A percentile compares a stretch with the other conserved stretches of the same genome.
These are phyloP conservation scores for Acanthamoeba lenticulata DNA, from an alignment of 208 protist genomes.

Conservation along the genomic window DNA sequence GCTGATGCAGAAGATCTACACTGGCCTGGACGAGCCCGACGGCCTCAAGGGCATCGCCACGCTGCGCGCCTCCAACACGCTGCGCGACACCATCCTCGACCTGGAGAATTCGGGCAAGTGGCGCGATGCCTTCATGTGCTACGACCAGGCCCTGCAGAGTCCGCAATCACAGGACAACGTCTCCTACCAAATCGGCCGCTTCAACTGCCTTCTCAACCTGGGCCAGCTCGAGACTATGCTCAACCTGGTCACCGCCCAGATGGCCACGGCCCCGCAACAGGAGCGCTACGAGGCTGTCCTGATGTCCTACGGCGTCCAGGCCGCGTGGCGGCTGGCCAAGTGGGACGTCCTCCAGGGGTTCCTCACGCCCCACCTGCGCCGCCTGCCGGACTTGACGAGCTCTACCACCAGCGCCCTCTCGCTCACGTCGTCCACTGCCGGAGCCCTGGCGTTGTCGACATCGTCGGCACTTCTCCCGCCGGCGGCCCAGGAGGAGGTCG, in stretches of 20 bases:
- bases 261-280: neutral
- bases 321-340: conserved; percentile 86
- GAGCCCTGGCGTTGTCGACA: neutral
- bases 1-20: conserved; percentile 80
- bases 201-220: conserved; percentile 85
- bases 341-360: conserved; percentile 82
- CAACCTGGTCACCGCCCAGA: conserved; percentile 65
- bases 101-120: conserved; percentile 77
- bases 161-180: neutral
- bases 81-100: conserved; percentile 75
- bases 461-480: neutral
- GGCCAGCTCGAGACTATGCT: conserved; percentile 85
- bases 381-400: neutral
- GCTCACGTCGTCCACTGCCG: neutral
- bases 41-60: conserved; percentile 78
- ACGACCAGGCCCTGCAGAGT: conserved; percentile 58
- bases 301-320: conserved; percentile 77
- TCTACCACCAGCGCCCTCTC: neutral
- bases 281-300: conserved; percentile 28
- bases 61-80: conserved; percentile 43
- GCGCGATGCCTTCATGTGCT: conserved; percentile 73
- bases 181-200: conserved; percentile 69
- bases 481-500: no score
- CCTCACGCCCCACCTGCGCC: neutral
- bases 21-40: conserved; percentile 79